Evolutionary conservation across 1,284 basidiomycete genomes (phyloP).

Genomic region (Fomitopsis palustris): DNA sequence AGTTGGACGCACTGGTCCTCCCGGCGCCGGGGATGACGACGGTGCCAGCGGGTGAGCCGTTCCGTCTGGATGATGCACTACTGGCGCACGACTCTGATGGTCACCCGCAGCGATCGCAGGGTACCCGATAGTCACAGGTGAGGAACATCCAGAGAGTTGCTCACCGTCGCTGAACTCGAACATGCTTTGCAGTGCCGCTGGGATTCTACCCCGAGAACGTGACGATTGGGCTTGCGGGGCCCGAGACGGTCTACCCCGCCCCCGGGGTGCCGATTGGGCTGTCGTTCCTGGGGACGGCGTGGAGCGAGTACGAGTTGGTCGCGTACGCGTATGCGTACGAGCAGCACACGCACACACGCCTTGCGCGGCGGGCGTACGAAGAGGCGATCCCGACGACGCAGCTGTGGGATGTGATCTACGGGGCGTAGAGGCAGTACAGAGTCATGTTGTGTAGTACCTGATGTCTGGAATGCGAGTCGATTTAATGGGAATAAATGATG

Average conservation of each 20-base stretch:
- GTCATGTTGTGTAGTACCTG: no score
- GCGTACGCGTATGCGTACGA: conserved; percentile 64
- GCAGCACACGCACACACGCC: conserved; percentile 56
- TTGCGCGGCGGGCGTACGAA: conserved; percentile 39
- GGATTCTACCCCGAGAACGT: conserved; percentile 56
- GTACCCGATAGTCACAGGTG: conserved; percentile 57
- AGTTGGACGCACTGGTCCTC: conserved; percentile 56
- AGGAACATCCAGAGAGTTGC: not conserved
- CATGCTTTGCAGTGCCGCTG: conserved; percentile 43
- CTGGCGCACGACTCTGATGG: not conserved
- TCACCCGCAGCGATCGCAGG: conserved; percentile 45
- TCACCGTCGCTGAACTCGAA: not conserved
- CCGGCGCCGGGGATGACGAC: conserved; percentile 49
- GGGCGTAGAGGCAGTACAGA: not conserved
- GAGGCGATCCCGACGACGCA: conserved; percentile 47
- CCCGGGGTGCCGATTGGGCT: conserved; percentile 63
- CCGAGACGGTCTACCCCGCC: conserved; percentile 44
- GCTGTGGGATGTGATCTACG: conserved; percentile 37
- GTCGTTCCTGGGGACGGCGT: conserved; percentile 61
- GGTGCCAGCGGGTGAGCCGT: conserved; percentile 34
- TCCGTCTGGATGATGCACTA: not conserved
- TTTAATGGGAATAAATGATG: no score
- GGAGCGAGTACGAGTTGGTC: conserved; percentile 57
- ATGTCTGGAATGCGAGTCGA: no score
- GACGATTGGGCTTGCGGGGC: conserved; percentile 25